These are phyloP conservation scores for Suillus cothurnatus DNA, from an alignment of 768 basidiomycete species.

Conservation along the genomic window DNA sequence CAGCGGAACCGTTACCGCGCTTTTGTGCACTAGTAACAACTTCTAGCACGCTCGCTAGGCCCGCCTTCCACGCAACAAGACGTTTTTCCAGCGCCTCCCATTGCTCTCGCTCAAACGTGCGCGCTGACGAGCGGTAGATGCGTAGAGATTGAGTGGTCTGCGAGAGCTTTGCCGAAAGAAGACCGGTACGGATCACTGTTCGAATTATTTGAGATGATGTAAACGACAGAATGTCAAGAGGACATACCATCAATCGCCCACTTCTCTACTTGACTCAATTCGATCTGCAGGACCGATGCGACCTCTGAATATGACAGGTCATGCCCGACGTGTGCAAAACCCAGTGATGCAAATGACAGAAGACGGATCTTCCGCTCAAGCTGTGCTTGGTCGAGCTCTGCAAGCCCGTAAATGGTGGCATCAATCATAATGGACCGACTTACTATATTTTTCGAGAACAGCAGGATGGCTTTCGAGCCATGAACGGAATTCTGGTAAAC, in stretches of 20 bases:
- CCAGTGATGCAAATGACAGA: conserved; percentile 74
- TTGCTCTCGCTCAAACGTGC: conserved; percentile 74
- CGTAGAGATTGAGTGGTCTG: conserved; percentile 76
- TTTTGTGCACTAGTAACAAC: conserved; percentile 65
- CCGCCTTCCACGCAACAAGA: conserved; percentile 76
- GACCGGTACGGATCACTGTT: conserved; percentile 76
- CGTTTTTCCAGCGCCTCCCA: conserved; percentile 81
- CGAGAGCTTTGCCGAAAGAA: conserved; percentile 81
- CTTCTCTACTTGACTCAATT: conserved; percentile 69
- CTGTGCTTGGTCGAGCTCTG: conserved; percentile 58
- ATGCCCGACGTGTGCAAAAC: conserved; percentile 73
- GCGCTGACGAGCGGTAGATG: conserved; percentile 72
- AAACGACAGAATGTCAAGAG: neutral
- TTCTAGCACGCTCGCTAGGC: conserved; percentile 68
- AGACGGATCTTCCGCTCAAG: conserved; percentile 82
- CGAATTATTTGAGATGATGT: conserved; percentile 1
- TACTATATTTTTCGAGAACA: conserved; percentile 58
- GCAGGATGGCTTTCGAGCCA: conserved; percentile 59
- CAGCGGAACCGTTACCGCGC: conserved; percentile 29
- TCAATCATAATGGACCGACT: conserved; percentile 18
- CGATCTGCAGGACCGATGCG: conserved; percentile 66
- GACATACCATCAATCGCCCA: conserved; percentile 85
- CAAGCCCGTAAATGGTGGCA: neutral
- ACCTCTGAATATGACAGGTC: conserved; percentile 74
- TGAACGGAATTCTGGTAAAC: conserved; percentile 58